Evolutionary conservation across 768 basidiomycete species (phyloP).

Genomic region (Trametes maxima): DNA sequence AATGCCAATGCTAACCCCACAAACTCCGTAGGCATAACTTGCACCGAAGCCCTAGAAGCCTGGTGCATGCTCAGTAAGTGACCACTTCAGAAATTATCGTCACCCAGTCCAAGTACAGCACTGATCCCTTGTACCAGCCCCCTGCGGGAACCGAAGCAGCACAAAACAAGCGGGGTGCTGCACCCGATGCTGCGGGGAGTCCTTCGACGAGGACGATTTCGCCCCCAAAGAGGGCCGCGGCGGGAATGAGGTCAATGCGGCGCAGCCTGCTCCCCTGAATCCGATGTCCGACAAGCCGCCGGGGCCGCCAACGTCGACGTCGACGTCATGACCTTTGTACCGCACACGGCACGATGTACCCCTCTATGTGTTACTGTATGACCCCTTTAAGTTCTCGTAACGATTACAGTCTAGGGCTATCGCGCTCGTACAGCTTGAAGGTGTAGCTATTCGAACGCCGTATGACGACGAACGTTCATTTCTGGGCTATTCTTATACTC

Average conservation of each 20-base stretch:
- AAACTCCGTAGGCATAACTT: neutral
- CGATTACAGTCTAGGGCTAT: too few relatives aligned
- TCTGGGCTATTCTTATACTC: too few relatives aligned
- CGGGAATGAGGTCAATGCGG: neutral
- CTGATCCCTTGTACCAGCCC: neutral
- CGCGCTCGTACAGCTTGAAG: too few relatives aligned
- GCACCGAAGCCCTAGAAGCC: neutral
- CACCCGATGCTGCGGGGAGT: conserved; percentile 7
- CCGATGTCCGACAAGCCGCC: conserved; percentile 8
- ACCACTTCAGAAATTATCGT: neutral
- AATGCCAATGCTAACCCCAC: too few relatives aligned
- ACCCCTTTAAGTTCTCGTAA: too few relatives aligned
- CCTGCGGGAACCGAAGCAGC: neutral
- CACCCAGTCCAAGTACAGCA: too few relatives aligned
- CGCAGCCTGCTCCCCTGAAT: conserved; percentile 8
- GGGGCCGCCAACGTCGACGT: too few relatives aligned
- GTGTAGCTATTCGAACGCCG: too few relatives aligned
- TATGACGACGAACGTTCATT: too few relatives aligned
- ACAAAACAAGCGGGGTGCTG: conserved; percentile 16
- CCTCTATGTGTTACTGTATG: too few relatives aligned
- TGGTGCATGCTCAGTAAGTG: conserved; percentile 12
- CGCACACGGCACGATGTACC: too few relatives aligned
- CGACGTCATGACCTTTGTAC: neutral
- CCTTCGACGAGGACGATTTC: conserved; percentile 21
- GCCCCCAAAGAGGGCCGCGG: neutral